These are phyloP conservation scores for Gnaphalium uliginosum DNA, from an alignment of 129 eudicot genomes.

Conservation along the genomic window DNA sequence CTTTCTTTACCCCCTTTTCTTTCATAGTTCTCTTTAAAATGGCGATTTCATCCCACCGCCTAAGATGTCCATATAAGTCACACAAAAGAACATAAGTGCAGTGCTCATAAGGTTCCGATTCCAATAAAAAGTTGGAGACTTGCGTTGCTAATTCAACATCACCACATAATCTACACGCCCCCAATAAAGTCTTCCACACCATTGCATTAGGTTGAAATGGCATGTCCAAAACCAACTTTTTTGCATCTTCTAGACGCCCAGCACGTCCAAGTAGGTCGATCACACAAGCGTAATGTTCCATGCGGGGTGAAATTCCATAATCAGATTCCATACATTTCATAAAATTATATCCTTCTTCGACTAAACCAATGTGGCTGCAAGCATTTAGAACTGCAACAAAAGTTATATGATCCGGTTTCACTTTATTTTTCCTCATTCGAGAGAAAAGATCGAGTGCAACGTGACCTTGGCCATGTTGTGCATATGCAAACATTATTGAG, in stretches of 20 bases:
- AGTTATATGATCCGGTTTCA: constrained; percentile 77
- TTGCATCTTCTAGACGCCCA: constrained; percentile 54
- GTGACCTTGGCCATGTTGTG: constrained; percentile 80
- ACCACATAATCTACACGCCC: constrained; percentile 84
- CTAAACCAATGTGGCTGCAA: constrained; percentile 85
- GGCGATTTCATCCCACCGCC: constrained; percentile 74
- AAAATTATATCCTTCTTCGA: constrained; percentile 60
- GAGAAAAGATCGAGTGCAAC: constrained; percentile 66
- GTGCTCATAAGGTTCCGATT: constrained; percentile 75
- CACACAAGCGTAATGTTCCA: constrained; percentile 97
- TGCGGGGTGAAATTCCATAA: constrained; percentile 61
- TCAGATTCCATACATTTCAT: constrained; percentile 67
- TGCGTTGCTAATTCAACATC: constrained; percentile 68
- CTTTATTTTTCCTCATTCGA: constrained; percentile 51
- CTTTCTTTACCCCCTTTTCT: constrained; percentile 79
- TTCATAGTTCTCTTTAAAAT: constrained; percentile 67
- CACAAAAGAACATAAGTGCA: constrained; percentile 86
- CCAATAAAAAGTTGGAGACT: constrained; percentile 54
- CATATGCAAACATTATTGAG: constrained; percentile 81
- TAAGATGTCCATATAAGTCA: constrained; percentile 71
- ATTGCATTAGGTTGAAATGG: constrained; percentile 83
- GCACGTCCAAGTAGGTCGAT: constrained; percentile 83
- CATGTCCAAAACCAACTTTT: constrained; percentile 54
- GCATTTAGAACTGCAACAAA: constrained; percentile 93
- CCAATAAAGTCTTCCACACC: constrained; percentile 85